These are phyloP conservation scores for Perilla frutescens DNA, from an alignment of 257 asterid species.

Conservation along the genomic window DNA sequence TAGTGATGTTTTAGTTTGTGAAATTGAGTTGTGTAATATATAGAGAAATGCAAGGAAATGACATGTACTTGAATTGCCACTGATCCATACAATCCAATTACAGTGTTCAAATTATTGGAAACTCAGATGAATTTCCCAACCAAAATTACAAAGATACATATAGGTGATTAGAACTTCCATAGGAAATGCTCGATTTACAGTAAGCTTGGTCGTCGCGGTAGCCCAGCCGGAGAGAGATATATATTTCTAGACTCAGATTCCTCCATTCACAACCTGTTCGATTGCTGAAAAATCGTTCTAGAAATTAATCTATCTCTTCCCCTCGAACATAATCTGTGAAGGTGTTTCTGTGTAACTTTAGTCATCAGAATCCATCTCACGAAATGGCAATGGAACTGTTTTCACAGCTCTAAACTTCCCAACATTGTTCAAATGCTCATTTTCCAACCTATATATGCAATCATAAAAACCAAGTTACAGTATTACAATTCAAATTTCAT, in stretches of 20 bases:
- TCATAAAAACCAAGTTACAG: slow-evolving; percentile 16
- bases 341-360: slow-evolving; percentile 19
- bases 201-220: neutral
- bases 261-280: neutral
- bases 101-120: neutral
- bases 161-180: neutral
- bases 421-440: slow-evolving; percentile 90
- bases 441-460: slow-evolving; percentile 78
- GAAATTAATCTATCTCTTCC: neutral
- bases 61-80: neutral
- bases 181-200: neutral
- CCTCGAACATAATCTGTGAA: neutral
- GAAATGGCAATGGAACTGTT: slow-evolving; percentile 88
- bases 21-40: no score
- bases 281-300: neutral
- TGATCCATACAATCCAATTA: neutral
- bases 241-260: neutral
- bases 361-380: slow-evolving; percentile 72
- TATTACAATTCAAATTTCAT: neutral
- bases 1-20: no score
- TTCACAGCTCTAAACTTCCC: slow-evolving; percentile 93
- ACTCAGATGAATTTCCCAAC: neutral
- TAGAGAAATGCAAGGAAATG: neutral
- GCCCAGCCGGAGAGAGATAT: neutral
- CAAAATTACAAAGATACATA: neutral